phyloP scores from a whole-genome alignment of 2,329 filamentous ascomycete genomes.

The Cadophora luteo-olivacea region DNA sequence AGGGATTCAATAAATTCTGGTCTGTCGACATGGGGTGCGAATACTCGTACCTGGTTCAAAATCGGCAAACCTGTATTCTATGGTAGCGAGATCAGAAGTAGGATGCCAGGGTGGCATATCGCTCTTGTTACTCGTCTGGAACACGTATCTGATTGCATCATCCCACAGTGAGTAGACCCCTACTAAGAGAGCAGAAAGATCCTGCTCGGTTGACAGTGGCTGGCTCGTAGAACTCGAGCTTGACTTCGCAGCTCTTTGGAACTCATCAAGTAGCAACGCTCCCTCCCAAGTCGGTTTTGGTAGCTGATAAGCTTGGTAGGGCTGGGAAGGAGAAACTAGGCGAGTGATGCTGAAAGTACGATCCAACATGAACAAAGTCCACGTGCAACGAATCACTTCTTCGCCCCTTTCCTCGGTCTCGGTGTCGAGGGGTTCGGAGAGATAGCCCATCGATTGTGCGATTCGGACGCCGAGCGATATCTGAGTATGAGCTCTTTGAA shows the following conservation, averaged over 20 bases:
- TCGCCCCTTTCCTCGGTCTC: slow-evolving; percentile 17
- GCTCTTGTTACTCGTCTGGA: slow-evolving; percentile 26
- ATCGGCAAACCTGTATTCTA: slow-evolving; percentile 33
- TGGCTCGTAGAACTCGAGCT: not conserved
- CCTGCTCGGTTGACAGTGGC: slow-evolving; percentile 19
- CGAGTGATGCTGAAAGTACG: slow-evolving; percentile 32
- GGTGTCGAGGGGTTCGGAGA: slow-evolving; percentile 8
- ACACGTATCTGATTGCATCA: slow-evolving; percentile 31
- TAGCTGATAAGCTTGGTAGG: slow-evolving; percentile 28
- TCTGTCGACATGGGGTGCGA: too few species aligned
- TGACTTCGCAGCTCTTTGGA: not conserved
- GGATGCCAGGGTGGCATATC: slow-evolving; percentile 32
- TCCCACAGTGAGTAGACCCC: slow-evolving; percentile 32
- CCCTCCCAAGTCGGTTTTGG: slow-evolving; percentile 26
- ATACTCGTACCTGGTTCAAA: slow-evolving; percentile 31
- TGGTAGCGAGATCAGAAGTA: slow-evolving; percentile 31
- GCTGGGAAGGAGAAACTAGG: slow-evolving; percentile 27
- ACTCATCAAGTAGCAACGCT: slow-evolving; percentile 12
- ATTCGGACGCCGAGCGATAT: slow-evolving; percentile 30
- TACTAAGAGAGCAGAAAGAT: slow-evolving; percentile 28
- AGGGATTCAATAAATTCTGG: not conserved
- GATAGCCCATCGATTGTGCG: slow-evolving; percentile 28
- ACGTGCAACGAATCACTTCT: slow-evolving; percentile 30
- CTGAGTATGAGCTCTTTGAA: slow-evolving; percentile 32
- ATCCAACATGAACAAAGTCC: slow-evolving; percentile 34